phyloP scores from a whole-genome alignment of 1,284 basidiomycete genomes.

The Tilletia horrida region DNA sequence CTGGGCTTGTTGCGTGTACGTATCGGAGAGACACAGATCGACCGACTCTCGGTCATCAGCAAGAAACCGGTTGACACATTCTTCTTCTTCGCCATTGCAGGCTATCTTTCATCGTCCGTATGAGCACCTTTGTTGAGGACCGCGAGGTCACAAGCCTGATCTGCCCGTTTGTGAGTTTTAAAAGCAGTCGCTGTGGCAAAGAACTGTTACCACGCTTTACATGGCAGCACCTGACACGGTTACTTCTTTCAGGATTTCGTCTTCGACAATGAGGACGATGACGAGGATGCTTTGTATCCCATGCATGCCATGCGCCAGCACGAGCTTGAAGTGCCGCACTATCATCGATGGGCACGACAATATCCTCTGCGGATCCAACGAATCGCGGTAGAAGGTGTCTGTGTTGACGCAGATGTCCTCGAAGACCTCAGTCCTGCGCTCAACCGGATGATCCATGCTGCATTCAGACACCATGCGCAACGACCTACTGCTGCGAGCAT shows the following conservation, averaged over 20 bases:
- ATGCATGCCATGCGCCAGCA: conserved; percentile 29
- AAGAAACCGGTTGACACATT: background rate
- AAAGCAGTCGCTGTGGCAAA: too few relatives aligned
- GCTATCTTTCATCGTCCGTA: conserved; percentile 32
- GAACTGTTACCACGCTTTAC: too few relatives aligned
- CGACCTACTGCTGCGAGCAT: conserved; percentile 3
- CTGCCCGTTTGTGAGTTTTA: conserved; percentile 36
- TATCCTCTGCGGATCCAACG: conserved; percentile 33
- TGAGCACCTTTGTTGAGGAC: conserved; percentile 26
- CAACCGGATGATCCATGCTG: background rate
- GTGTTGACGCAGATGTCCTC: background rate
- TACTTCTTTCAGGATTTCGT: conserved; percentile 29
- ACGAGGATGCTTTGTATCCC: conserved; percentile 32
- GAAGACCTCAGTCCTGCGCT: conserved; percentile 2
- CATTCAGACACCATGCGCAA: background rate
- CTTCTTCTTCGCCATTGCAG: background rate
- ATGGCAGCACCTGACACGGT: background rate
- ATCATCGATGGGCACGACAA: conserved; percentile 41
- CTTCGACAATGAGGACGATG: conserved; percentile 33
- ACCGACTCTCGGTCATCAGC: background rate
- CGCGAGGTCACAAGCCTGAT: conserved; percentile 31
- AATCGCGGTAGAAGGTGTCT: background rate
- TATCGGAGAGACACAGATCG: background rate
- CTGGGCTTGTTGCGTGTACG: conserved; percentile 40
- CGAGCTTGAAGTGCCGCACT: conserved; percentile 36